Conservation (phyloP, 306 rosid genomes). For the Sechiopsis laciniata region DNA sequence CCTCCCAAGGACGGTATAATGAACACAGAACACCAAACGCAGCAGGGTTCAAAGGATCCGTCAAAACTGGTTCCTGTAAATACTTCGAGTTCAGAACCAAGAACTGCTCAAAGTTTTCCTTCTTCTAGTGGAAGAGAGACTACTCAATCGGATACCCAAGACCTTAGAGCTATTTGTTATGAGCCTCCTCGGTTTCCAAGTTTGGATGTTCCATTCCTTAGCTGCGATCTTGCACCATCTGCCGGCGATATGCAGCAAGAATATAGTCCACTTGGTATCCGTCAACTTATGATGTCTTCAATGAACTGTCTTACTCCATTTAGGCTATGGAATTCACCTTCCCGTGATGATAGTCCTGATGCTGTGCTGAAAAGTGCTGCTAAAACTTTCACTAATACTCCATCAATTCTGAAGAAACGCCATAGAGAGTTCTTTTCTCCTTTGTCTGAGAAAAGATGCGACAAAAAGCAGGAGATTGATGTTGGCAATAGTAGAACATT, state of each 20-base stretch:
- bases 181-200: constrained; percentile 97
- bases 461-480: constrained; percentile 68
- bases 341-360: too few relatives aligned
- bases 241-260: constrained; percentile 90
- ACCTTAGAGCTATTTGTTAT: constrained; percentile 65
- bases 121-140: constrained; percentile 34
- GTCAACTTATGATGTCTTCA: constrained; percentile 87
- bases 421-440: constrained; percentile 75
- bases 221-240: constrained; percentile 85
- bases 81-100: constrained; percentile 50
- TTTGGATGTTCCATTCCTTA: constrained; percentile 82
- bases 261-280: constrained; percentile 94
- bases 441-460: constrained; percentile 69
- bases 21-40: constrained; percentile 37
- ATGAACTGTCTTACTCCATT: constrained; percentile 83
- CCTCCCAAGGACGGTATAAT: constrained; percentile 37
- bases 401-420: constrained; percentile 40
- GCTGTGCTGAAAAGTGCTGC: too few relatives aligned
- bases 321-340: constrained; percentile 60
- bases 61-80: constrained; percentile 63
- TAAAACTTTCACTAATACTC: too few relatives aligned
- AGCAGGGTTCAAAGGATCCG: constrained; percentile 40
- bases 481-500: constrained; percentile 39
- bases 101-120: constrained; percentile 33
- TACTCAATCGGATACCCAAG: constrained; percentile 44